Conservation (phyloP, 2,329 filamentous ascomycete genomes). For the Ustilaginoidea virens region DNA sequence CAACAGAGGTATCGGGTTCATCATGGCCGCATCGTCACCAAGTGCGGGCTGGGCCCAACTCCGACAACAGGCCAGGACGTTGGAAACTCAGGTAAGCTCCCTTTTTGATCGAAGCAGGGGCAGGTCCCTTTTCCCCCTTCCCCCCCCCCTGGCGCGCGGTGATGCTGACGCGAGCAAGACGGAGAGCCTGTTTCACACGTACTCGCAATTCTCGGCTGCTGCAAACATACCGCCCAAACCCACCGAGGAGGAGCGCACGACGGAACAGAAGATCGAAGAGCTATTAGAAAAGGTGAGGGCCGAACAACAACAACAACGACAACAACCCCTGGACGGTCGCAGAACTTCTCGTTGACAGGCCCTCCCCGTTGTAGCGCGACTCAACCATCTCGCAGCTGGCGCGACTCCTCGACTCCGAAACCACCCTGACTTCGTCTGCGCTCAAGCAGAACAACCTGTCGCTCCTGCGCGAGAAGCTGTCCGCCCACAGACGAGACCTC, state of each 20-base stretch:
- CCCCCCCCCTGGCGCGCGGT: too few species aligned
- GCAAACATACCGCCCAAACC: conserved; percentile 69
- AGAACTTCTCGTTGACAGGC: too few species aligned
- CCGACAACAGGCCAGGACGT: conserved; percentile 73
- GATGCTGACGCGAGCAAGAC: conserved; percentile 40
- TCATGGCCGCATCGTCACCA: conserved; percentile 37
- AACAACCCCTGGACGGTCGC: too few species aligned
- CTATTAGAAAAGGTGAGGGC: conserved; percentile 59
- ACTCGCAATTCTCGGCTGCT: conserved; percentile 78
- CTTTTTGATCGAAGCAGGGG: not conserved
- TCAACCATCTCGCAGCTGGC: conserved; percentile 65
- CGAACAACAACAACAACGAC: too few species aligned
- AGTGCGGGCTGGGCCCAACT: conserved; percentile 79
- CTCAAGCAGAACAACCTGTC: conserved; percentile 95
- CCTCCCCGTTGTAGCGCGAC: conserved; percentile 66
- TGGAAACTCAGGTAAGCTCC: conserved; percentile 69
- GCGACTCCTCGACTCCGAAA: conserved; percentile 85
- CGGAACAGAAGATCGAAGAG: conserved; percentile 70
- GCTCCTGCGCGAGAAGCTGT: conserved; percentile 78
- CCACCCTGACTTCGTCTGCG: conserved; percentile 70
- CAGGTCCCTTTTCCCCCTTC: too few species aligned
- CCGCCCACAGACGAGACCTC: conserved; percentile 75
- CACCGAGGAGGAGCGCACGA: conserved; percentile 66
- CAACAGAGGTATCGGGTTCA: too few species aligned
- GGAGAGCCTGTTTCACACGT: conserved; percentile 67